Evolutionary conservation across 1,284 basidiomycete genomes (phyloP), one percentile per base, ranked within the genome.

Genomic region (Coniferiporia weirii): DNA sequence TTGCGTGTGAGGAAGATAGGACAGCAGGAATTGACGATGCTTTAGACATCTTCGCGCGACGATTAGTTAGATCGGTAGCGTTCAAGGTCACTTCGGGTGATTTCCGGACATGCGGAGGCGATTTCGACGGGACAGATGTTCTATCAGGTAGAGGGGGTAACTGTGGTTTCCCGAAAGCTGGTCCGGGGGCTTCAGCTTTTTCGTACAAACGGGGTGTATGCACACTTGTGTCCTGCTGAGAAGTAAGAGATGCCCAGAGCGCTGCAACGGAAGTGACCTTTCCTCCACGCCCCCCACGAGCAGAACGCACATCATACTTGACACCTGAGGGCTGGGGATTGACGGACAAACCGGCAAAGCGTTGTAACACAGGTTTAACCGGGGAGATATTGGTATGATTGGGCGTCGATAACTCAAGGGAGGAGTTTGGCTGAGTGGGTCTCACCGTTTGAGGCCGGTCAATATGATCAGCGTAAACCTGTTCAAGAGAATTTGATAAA

Each of bases 221-320:
- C 6, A 36, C 22, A 44, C 17, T 13, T 15, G 32, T 4, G 4
- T 46, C 35, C 34, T 55, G 52, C 52, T 57, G 52, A 3, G 52
- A 34, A 40, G 68, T 71, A 22, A 76, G 78, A 34, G 80, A 72
- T 2, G 85, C 81, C 89, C 89, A 93, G 22, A 93, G 73, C 4
- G 85, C 79, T 0, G 87, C 82, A 1, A 90, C 87, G 4, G 87
- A 78, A 1, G 88, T 77, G 13, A 93, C 91, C 54, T 81, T 79
- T 9, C 89, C 91, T 0, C 90, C 90, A 54, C 79, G 75, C 1
- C 91, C 91, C 2, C 91, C 89, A 22, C 89, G 80, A 9, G 89
- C 89, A 44, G 87, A 90, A 4, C 85, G 82, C 19, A 88, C 71
- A 66, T 91, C 84, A 68, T 91, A 91, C 63, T 84, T 85, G 22